Percentiles rank a stretch among this genome's conserved stretches.
phyloP scores from a whole-genome alignment of 371 early-diverging fungal genomes.

The Amoeboradix gromovi region DNA sequence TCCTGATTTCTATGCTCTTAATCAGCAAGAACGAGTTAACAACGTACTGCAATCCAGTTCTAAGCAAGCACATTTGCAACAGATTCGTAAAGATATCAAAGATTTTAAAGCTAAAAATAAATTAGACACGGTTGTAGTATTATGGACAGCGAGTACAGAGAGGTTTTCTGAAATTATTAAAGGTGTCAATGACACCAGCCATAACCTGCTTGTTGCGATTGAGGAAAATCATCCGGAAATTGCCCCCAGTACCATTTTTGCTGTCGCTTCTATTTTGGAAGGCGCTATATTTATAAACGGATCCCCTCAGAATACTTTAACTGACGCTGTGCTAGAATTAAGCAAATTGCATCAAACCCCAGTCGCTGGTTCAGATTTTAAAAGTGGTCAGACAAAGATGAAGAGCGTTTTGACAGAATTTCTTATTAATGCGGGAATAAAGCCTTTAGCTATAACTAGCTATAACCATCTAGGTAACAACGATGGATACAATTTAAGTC shows the following conservation, averaged over 20 bases:
- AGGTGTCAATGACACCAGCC: conserved; percentile 86
- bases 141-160: conserved; percentile 96
- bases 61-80: conserved; percentile 58
- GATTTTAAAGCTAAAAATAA: conserved; percentile 55
- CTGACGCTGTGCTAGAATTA: conserved; percentile 60
- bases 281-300: conserved; percentile 83
- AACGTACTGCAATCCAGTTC: conserved; percentile 45
- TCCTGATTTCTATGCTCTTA: conserved; percentile 67
- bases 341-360: conserved; percentile 57
- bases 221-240: conserved; percentile 46
- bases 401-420: conserved; percentile 91
- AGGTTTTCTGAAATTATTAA: conserved; percentile 36
- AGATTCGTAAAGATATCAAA: conserved; percentile 63
- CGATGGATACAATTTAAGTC: conserved; percentile 84
- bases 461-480: conserved; percentile 97
- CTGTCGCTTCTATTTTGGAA: conserved; percentile 78
- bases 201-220: conserved; percentile 53
- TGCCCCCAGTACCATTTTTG: conserved; percentile 83
- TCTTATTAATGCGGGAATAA: conserved; percentile 86
- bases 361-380: conserved; percentile 93
- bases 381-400: conserved; percentile 91
- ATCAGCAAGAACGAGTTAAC: conserved; percentile 79
- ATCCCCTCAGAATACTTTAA: conserved; percentile 90
- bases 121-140: conserved; percentile 68
- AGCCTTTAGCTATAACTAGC: conserved; percentile 74